Percentiles rank a stretch among this genome's conserved stretches.
phyloP scores from a whole-genome alignment of 768 basidiomycete genomes.

The Pleurotus tuoliensis region DNA sequence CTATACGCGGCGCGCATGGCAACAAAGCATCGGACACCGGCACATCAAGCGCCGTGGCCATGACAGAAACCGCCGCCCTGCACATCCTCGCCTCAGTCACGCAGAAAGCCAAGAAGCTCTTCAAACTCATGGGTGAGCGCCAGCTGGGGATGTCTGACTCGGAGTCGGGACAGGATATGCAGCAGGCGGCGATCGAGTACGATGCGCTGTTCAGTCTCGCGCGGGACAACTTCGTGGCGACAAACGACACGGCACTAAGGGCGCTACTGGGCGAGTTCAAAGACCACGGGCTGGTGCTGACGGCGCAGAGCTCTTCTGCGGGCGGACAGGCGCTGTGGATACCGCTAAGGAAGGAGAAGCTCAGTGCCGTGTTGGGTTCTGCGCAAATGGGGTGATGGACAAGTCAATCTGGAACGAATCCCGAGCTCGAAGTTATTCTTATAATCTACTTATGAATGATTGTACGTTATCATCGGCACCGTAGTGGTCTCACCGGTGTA shows the following conservation, averaged over 20 bases:
- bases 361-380: constrained; percentile 42
- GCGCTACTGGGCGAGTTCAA: constrained; percentile 85
- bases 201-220: constrained; percentile 71
- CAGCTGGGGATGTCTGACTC: constrained; percentile 62
- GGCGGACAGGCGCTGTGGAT: constrained; percentile 79
- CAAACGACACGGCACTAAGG: constrained; percentile 80
- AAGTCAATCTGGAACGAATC: neutral
- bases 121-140: constrained; percentile 60
- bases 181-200: constrained; percentile 57
- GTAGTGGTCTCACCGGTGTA: too few relatives aligned
- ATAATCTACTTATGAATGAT: too few relatives aligned
- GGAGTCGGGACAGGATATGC: constrained; percentile 36
- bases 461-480: too few relatives aligned
- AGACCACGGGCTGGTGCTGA: constrained; percentile 84
- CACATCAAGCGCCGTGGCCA: constrained; percentile 28
- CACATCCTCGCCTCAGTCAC: constrained; percentile 88
- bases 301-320: constrained; percentile 36
- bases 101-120: constrained; percentile 80
- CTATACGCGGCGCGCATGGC: constrained; percentile 44
- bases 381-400: constrained; percentile 11
- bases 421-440: too few relatives aligned
- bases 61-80: constrained; percentile 74
- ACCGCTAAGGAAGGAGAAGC: constrained; percentile 73
- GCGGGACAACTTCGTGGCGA: constrained; percentile 82
- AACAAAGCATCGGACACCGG: constrained; percentile 13